Base-by-base conservation (phyloP, 2,329 filamentous ascomycete genomes). In the Pseudomassariella vexata region DNA sequence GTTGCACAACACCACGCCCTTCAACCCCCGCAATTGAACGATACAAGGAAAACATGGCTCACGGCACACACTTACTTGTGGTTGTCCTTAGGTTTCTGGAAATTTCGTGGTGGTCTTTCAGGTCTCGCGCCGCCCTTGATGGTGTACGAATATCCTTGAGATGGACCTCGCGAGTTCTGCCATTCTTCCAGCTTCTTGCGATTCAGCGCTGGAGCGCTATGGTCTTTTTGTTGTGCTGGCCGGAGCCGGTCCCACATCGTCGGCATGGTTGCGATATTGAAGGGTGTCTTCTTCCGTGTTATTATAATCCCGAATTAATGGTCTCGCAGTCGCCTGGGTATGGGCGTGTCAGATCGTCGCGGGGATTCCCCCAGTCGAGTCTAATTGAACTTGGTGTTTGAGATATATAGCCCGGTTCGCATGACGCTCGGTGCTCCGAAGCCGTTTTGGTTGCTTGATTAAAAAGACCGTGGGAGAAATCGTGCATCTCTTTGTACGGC, bases 211-310 rank as follows among this genome's bases (percentile, higher is more conserved):
- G 46, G 34, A 16, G 39, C 37, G 18, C 37, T 42, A 19, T 38
- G 43, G 16, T 52, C 45, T 30, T 46, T 50, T 19, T 27, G 30
- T 41, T 43, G 46, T 24, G 34, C 34, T 24, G 45, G 47, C 38
- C 49, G 53, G 30, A 60, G 43, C 19, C 56, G 55, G 42, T 60
- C 57, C 52, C 55, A 60, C 58, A 62, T 60, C 39, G 41, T 37
- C 22, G 39, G 30, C 42, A 38, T 44, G 24, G 21, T 9, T 12
- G 12, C 9, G 21, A 17, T 15, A 21, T 12, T 11, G 12, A 20
- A 19, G 23, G 10, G 22, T n/a, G n/a, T 27, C 16, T 12, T 25
- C 18, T 23, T n/a, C 21, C 8, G 21, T 23, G 21, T n/a, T 8
- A 23, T 7, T 26, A 26, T 8, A 7, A 9, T 5, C 16, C n/a